Evolutionary conservation across 2,329 filamentous ascomycete genomes (phyloP).

Genomic region (Proliferodiscus dingleyae): DNA sequence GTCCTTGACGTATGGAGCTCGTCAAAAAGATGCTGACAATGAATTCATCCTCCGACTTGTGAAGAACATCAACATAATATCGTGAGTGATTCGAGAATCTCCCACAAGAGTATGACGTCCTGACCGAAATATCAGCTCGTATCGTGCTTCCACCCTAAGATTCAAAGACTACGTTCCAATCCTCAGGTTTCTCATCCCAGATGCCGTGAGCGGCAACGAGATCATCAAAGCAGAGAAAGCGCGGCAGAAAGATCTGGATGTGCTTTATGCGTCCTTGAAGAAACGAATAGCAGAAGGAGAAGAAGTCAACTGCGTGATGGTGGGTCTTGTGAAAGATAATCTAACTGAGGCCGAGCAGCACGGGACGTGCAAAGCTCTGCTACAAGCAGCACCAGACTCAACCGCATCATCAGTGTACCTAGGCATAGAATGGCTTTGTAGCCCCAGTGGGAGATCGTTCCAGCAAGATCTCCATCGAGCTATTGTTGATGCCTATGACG

Average conservation of each 20-base stretch:
- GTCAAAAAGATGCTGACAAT: slow-evolving; percentile 23
- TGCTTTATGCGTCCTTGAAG: slow-evolving; percentile 8
- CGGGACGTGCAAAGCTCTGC: slow-evolving; percentile 23
- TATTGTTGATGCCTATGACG: slow-evolving; percentile 20
- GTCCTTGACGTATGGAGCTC: slow-evolving; percentile 23
- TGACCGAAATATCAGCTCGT: too few relatives aligned
- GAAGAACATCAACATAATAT: slow-evolving; percentile 20
- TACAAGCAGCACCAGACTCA: slow-evolving; percentile 25
- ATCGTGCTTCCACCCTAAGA: slow-evolving; percentile 20
- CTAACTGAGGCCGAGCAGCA: slow-evolving; percentile 23
- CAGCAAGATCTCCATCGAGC: slow-evolving; percentile 14
- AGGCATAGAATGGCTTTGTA: slow-evolving; percentile 20
- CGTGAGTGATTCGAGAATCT: slow-evolving; percentile 16
- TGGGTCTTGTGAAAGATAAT: slow-evolving; percentile 15
- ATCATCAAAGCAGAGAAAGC: slow-evolving; percentile 8
- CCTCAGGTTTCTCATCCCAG: slow-evolving; percentile 6
- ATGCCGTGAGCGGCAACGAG: not conserved
- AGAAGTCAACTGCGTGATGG: slow-evolving; percentile 9
- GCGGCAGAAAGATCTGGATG: slow-evolving; percentile 7
- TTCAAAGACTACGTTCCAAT: slow-evolving; percentile 24
- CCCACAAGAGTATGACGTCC: too few relatives aligned
- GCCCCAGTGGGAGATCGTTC: slow-evolving; percentile 16
- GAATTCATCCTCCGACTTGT: slow-evolving; percentile 19
- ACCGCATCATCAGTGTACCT: slow-evolving; percentile 22
- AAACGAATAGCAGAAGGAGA: slow-evolving; percentile 7